Percentiles rank a stretch among this genome's conserved stretches.
These are phyloP conservation scores for Tulasnella sp. DNA, from an alignment of 768 basidiomycete species.

Conservation along the genomic window DNA sequence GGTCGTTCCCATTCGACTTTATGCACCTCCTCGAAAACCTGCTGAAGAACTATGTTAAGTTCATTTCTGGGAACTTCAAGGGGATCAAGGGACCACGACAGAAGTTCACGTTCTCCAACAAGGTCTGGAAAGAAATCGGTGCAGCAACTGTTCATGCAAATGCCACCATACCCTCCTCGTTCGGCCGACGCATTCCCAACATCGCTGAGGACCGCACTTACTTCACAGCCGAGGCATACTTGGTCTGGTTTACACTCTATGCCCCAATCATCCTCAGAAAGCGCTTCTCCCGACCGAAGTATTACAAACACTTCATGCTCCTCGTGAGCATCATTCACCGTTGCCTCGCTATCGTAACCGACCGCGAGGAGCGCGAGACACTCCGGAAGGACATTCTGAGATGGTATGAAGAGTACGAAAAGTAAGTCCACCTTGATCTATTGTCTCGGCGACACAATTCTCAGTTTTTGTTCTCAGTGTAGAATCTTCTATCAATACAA, in stretches of 20 bases:
- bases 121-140: slow-evolving; percentile 40
- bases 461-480: neutral
- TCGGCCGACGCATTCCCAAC: slow-evolving; percentile 33
- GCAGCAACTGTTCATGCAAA: slow-evolving; percentile 31
- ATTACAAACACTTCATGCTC: slow-evolving; percentile 39
- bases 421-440: neutral
- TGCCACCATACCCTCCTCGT: slow-evolving; percentile 34
- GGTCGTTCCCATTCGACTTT: slow-evolving; percentile 42
- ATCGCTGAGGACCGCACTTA: slow-evolving; percentile 27
- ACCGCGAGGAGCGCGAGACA: slow-evolving; percentile 31
- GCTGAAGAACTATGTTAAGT: slow-evolving; percentile 33
- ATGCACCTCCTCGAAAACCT: slow-evolving; percentile 47
- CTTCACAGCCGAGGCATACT: slow-evolving; percentile 36
- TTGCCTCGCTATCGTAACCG: slow-evolving; percentile 27
- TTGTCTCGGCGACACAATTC: neutral
- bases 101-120: slow-evolving; percentile 26
- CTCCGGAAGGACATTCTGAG: slow-evolving; percentile 21
- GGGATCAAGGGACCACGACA: slow-evolving; percentile 30
- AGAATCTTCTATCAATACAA: slow-evolving; percentile 11
- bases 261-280: slow-evolving; percentile 35
- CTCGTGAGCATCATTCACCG: slow-evolving; percentile 35
- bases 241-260: slow-evolving; percentile 37
- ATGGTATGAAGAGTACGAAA: neutral
- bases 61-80: slow-evolving; percentile 40
- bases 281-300: slow-evolving; percentile 30